phyloP scores from a whole-genome alignment of 306 rosid genomes.

The Lotus japonicus region DNA sequence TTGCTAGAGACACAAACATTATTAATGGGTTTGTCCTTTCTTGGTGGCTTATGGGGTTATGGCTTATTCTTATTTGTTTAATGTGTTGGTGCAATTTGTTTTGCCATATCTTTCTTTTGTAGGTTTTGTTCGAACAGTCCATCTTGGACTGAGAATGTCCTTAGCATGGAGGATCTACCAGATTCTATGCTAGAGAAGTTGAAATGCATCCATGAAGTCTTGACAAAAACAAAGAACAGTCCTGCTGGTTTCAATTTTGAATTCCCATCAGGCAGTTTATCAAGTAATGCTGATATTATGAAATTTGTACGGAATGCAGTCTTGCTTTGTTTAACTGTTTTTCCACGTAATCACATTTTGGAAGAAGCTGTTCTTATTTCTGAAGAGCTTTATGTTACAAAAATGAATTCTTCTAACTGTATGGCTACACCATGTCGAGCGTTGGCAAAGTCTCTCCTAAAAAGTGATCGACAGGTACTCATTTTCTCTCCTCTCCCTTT shows the following conservation, averaged over 20 bases:
- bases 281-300: constrained; percentile 55
- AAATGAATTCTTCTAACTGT: constrained; percentile 44
- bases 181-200: constrained; percentile 48
- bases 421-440: constrained; percentile 74
- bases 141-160: constrained; percentile 55
- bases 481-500: background rate
- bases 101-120: constrained; percentile 19
- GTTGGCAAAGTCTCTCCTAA: constrained; percentile 75
- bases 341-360: constrained; percentile 71
- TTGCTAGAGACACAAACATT: background rate
- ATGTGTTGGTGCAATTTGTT: constrained; percentile 15
- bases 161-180: constrained; percentile 69
- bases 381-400: constrained; percentile 64
- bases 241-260: constrained; percentile 49
- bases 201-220: constrained; percentile 44
- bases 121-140: constrained; percentile 76
- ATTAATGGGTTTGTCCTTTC: background rate
- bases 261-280: constrained; percentile 42
- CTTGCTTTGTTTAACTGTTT: constrained; percentile 68
- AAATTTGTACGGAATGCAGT: constrained; percentile 67
- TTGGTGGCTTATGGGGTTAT: background rate
- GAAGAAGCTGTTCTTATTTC: constrained; percentile 85
- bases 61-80: background rate
- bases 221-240: constrained; percentile 36
- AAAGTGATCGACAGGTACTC: constrained; percentile 82